These are phyloP conservation scores for Penicillium malachiteum DNA, from an alignment of 495 filamentous ascomycete species.

Conservation along the genomic window DNA sequence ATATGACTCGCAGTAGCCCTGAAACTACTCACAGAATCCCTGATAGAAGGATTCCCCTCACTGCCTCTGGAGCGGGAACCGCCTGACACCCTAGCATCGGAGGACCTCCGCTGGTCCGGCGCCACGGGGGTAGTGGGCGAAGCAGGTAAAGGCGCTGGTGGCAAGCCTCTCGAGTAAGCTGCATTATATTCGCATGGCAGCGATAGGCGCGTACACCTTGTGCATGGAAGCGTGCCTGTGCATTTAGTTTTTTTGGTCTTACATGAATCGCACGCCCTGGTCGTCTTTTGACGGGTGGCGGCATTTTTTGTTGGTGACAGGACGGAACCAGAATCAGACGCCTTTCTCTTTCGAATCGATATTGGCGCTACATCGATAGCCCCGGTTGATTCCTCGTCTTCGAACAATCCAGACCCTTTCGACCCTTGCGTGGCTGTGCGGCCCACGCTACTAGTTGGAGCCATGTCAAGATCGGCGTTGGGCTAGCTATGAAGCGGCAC, in stretches of 20 bases:
- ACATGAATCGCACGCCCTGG: slow-evolving; percentile 48
- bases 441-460: slow-evolving; percentile 17
- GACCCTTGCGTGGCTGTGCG: slow-evolving; percentile 16
- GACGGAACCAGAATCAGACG: too few species aligned
- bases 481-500: slow-evolving; percentile 11
- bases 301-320: slow-evolving; percentile 17
- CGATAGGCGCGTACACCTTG: slow-evolving; percentile 38
- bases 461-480: slow-evolving; percentile 16
- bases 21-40: background rate
- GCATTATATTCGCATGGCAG: slow-evolving; percentile 45
- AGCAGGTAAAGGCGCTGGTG: slow-evolving; percentile 40
- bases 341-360: too few species aligned
- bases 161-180: slow-evolving; percentile 44
- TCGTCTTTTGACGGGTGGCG: slow-evolving; percentile 41
- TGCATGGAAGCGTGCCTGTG: slow-evolving; percentile 46
- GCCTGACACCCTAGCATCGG: slow-evolving; percentile 9
- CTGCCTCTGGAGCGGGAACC: slow-evolving; percentile 14
- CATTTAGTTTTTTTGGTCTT: slow-evolving; percentile 49
- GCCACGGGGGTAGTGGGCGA: slow-evolving; percentile 8
- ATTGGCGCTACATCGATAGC: background rate
- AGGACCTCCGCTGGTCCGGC: background rate
- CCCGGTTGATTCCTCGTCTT: background rate
- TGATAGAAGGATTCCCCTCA: background rate
- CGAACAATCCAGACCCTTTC: slow-evolving; percentile 11
- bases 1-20: background rate